Evolutionary conservation across 139 green algal genomes (phyloP).

Genomic region (Micromonas pusilla): DNA sequence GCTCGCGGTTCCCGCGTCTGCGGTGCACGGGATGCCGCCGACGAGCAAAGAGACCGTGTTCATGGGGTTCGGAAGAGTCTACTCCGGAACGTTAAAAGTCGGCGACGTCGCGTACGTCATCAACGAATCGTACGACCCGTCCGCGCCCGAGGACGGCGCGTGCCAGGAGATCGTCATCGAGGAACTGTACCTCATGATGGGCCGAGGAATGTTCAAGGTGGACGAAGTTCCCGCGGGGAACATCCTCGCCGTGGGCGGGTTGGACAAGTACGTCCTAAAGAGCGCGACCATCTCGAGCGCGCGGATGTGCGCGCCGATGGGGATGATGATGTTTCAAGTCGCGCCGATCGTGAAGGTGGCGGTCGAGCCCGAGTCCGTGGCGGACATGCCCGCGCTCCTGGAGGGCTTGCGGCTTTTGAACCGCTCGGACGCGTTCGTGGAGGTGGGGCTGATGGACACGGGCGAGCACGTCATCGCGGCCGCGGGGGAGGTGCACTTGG

Average conservation of each 20-base stretch:
- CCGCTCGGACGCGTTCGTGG: conserved; percentile 84
- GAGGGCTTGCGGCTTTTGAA: conserved; percentile 84
- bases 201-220: conserved; percentile 62
- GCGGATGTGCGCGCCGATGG: conserved; percentile 62
- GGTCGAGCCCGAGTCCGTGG: conserved; percentile 70
- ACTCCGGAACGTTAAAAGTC: conserved; percentile 29
- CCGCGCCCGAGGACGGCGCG: neutral
- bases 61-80: conserved; percentile 20
- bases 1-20: neutral
- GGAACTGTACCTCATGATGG: conserved; percentile 96
- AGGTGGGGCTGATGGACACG: conserved; percentile 45
- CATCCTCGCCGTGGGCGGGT: conserved; percentile 73
- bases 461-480: conserved; percentile 68
- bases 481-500: conserved; percentile 93
- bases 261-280: conserved; percentile 81
- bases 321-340: conserved; percentile 84
- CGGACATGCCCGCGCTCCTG: conserved; percentile 68
- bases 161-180: conserved; percentile 31
- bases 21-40: neutral
- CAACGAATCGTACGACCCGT: conserved; percentile 35
- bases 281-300: conserved; percentile 76
- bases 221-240: conserved; percentile 77
- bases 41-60: neutral
- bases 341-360: conserved; percentile 87
- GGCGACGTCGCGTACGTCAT: conserved; percentile 43